These are phyloP conservation scores for Suhomyces prunicola DNA, from an alignment of 805 yeast genomes.

Conservation along the genomic window DNA sequence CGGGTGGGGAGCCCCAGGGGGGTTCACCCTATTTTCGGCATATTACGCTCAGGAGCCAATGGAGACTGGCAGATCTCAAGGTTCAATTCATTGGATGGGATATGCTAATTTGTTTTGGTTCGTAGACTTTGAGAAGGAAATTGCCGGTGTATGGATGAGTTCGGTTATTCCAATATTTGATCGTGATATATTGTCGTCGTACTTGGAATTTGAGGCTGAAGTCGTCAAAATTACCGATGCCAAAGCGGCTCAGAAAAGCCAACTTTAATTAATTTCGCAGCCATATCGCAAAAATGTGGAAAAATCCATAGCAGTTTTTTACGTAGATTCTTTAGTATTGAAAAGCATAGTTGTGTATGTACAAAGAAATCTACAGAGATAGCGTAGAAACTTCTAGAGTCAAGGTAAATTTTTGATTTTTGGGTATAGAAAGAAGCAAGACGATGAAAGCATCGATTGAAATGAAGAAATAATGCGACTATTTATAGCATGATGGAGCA, in stretches of 20 bases:
- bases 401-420: background rate
- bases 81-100: constrained; percentile 39
- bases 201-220: constrained; percentile 22
- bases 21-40: constrained; percentile 12
- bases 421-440: background rate
- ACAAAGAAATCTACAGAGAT: background rate
- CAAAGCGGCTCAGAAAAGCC: background rate
- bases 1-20: constrained; percentile 31
- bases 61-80: constrained; percentile 33
- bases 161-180: constrained; percentile 37
- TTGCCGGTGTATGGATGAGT: constrained; percentile 40
- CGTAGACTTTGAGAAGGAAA: constrained; percentile 35
- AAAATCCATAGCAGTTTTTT: no score
- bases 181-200: constrained; percentile 13
- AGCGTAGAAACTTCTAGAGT: background rate
- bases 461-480: background rate
- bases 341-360: background rate
- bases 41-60: background rate
- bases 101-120: constrained; percentile 39
- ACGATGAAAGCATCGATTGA: background rate
- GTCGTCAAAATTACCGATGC: constrained; percentile 3
- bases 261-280: background rate
- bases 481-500: background rate
- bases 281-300: background rate
- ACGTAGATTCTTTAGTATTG: background rate